Conservation (phyloP, 805 yeast species). For the Candida coleopterorum region DNA sequence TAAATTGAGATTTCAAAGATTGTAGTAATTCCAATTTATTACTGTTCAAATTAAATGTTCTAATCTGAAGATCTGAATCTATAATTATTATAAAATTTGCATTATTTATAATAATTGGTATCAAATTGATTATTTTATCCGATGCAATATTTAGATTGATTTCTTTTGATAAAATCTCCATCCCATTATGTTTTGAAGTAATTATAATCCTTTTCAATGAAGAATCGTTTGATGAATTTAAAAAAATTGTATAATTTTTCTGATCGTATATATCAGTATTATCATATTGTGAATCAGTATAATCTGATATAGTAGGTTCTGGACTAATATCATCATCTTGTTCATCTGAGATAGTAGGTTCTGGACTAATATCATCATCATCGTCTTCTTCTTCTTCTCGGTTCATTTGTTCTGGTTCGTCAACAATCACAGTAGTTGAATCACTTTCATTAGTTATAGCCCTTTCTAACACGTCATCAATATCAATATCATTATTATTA, state of each 20-base stretch:
- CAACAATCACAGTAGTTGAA: conserved; percentile 7
- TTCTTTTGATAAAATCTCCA: neutral
- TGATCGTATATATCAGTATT: conserved; percentile 11
- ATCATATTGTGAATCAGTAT: conserved; percentile 8
- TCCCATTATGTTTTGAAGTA: neutral
- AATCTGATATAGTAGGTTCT: conserved; percentile 3
- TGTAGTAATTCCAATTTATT: conserved; percentile 1
- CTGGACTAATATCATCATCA: conserved; percentile 1
- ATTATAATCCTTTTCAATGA: conserved; percentile 1
- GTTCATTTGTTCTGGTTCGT: conserved; percentile 3
- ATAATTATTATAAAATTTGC: conserved; percentile 5
- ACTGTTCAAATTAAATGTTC: neutral
- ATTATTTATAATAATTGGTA: conserved; percentile 7
- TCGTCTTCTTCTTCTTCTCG: neutral
- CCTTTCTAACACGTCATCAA: conserved; percentile 7
- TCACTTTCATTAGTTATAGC: conserved; percentile 8
- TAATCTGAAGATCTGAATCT: conserved; percentile 3
- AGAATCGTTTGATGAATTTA: conserved; percentile 9
- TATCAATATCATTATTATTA: neutral
- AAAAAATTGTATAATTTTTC: conserved; percentile 7
- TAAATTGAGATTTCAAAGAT: conserved; percentile 2
- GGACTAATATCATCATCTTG: conserved; percentile 1
- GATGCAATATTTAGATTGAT: conserved; percentile 1
- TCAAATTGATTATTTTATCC: conserved; percentile 9
- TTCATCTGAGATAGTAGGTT: conserved; percentile 1